These are phyloP conservation scores for Cystofilobasidium macerans DNA, from an alignment of 768 basidiomycete genomes.

Conservation along the genomic window DNA sequence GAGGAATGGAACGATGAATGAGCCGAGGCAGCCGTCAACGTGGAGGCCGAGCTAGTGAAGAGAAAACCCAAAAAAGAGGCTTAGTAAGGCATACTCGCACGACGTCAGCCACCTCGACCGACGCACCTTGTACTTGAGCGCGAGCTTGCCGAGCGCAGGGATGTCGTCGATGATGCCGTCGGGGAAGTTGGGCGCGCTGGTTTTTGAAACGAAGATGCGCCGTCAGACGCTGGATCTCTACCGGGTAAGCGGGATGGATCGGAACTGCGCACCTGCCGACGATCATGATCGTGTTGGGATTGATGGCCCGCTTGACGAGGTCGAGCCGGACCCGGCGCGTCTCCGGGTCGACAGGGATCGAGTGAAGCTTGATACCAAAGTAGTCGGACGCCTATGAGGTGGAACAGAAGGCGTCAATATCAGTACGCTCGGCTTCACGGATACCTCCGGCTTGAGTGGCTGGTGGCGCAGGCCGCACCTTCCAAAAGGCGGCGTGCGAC, in stretches of 20 bases:
- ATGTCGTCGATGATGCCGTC: slow-evolving; percentile 78
- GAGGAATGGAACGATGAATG: slow-evolving; percentile 87
- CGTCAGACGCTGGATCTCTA: background rate
- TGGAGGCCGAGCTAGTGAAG: slow-evolving; percentile 17
- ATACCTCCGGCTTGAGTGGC: too few relatives aligned
- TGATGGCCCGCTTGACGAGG: slow-evolving; percentile 62
- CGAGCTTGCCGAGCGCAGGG: slow-evolving; percentile 60
- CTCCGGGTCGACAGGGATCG: slow-evolving; percentile 63
- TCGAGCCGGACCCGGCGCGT: slow-evolving; percentile 71
- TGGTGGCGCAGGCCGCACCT: too few relatives aligned
- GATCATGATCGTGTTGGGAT: slow-evolving; percentile 71
- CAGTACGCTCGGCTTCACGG: too few relatives aligned
- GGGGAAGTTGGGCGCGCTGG: slow-evolving; percentile 34
- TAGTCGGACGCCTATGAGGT: slow-evolving; percentile 52
- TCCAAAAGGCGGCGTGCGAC: slow-evolving; percentile 91
- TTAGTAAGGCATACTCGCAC: background rate
- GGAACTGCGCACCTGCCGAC: background rate
- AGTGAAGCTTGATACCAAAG: slow-evolving; percentile 77
- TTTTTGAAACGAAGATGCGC: too few relatives aligned
- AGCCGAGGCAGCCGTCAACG: slow-evolving; percentile 88
- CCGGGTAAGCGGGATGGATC: background rate
- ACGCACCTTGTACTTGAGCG: slow-evolving; percentile 62
- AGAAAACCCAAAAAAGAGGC: too few relatives aligned
- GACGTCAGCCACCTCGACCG: too few relatives aligned
- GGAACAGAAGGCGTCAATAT: too few relatives aligned